Evolutionary conservation across 2,329 filamentous ascomycete species (phyloP).

Genomic region (Penicillium decumbens): DNA sequence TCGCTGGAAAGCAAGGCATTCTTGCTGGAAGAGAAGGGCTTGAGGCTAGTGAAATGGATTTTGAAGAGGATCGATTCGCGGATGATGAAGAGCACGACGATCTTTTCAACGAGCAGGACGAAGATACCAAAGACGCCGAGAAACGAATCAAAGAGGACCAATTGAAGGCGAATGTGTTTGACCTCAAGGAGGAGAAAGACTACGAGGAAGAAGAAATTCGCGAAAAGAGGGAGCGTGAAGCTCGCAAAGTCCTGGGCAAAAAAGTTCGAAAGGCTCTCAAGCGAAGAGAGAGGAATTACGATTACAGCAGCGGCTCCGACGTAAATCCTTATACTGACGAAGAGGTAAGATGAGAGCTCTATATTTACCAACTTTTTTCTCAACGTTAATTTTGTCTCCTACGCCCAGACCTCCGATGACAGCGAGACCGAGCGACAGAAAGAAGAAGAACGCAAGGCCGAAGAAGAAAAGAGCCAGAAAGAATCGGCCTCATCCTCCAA

Average conservation of each 20-base stretch:
- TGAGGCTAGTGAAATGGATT: conserved; percentile 63
- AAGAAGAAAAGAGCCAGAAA: conserved; percentile 51
- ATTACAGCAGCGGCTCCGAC: conserved; percentile 70
- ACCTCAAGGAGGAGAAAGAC: conserved; percentile 67
- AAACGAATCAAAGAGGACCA: conserved; percentile 73
- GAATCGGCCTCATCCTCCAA: conserved; percentile 60
- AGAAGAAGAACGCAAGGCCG: conserved; percentile 56
- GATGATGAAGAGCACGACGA: conserved; percentile 77
- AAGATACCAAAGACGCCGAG: conserved; percentile 68
- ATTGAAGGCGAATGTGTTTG: conserved; percentile 81
- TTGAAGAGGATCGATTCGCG: conserved; percentile 70
- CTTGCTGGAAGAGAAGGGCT: conserved; percentile 46
- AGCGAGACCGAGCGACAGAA: conserved; percentile 61
- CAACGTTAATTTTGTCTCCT: conserved; percentile 2
- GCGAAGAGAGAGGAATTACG: conserved; percentile 78
- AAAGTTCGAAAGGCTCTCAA: conserved; percentile 72
- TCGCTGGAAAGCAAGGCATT: conserved; percentile 43
- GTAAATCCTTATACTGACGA: conserved; percentile 54
- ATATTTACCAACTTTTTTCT: background rate
- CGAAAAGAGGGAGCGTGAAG: conserved; percentile 60
- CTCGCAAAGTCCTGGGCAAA: conserved; percentile 68
- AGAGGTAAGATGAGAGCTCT: conserved; percentile 39
- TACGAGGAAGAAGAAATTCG: conserved; percentile 64
- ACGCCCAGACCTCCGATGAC: conserved; percentile 53
- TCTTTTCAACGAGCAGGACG: conserved; percentile 71